phyloP scores from a whole-genome alignment of 805 yeast species.

The Pichia californica region DNA sequence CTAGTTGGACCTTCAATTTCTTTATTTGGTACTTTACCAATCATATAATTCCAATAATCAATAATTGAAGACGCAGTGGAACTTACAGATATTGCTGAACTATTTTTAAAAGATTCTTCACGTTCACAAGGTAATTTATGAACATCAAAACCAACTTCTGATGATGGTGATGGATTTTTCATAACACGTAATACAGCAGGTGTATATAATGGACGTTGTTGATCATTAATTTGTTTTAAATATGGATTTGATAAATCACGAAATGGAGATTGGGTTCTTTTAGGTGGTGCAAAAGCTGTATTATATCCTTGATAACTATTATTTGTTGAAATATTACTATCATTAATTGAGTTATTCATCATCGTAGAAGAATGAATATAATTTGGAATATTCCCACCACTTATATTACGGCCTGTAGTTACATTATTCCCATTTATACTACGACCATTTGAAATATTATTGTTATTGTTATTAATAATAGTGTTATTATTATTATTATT shows the following conservation, averaged over 20 bases:
- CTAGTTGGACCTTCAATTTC: slow-evolving; percentile 40
- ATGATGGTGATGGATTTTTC: slow-evolving; percentile 7
- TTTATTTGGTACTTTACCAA: slow-evolving; percentile 13
- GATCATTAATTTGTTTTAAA: slow-evolving; percentile 70
- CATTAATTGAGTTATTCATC: neutral
- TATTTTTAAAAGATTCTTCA: slow-evolving; percentile 7
- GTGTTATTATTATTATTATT: too few relatives aligned
- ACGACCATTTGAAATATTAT: too few relatives aligned
- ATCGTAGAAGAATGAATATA: neutral
- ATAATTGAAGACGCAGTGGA: slow-evolving; percentile 20
- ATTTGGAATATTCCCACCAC: neutral
- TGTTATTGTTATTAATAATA: too few relatives aligned
- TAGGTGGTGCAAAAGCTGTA: slow-evolving; percentile 4
- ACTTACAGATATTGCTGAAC: slow-evolving; percentile 21
- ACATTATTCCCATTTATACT: too few relatives aligned
- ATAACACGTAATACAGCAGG: slow-evolving; percentile 76
- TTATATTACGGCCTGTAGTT: too few relatives aligned
- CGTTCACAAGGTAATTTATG: slow-evolving; percentile 6
- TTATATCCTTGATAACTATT: neutral
- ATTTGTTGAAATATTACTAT: neutral
- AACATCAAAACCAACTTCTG: slow-evolving; percentile 10
- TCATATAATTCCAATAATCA: slow-evolving; percentile 23
- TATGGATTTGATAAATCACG: slow-evolving; percentile 29
- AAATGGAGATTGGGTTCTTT: slow-evolving; percentile 14
- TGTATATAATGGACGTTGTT: slow-evolving; percentile 78